These are phyloP conservation scores for Linaria vulgaris DNA, from an alignment of 257 asterid species.

Conservation along the genomic window DNA sequence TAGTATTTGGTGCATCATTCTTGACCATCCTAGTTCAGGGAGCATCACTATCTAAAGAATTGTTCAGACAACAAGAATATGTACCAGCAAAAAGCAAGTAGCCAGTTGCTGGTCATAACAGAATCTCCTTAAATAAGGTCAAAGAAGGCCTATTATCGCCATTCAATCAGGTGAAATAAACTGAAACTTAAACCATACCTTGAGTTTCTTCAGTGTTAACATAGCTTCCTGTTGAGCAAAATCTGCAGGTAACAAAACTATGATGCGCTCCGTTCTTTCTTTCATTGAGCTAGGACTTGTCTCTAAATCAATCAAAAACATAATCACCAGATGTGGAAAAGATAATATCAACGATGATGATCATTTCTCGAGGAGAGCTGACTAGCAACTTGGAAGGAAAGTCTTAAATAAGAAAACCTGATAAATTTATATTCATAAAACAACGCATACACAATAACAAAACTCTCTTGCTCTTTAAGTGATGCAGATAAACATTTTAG, in stretches of 20 bases:
- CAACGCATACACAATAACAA: background rate
- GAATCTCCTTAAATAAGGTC: background rate
- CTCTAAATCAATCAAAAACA: conserved; percentile 31
- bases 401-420: background rate
- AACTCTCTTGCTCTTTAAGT: background rate
- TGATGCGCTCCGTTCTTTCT: conserved; percentile 47
- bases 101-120: background rate
- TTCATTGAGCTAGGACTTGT: conserved; percentile 17
- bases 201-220: conserved; percentile 61
- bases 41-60: background rate
- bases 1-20: background rate
- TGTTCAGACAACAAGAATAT: background rate
- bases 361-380: conserved; percentile 1
- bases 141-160: background rate
- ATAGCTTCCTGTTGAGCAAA: conserved; percentile 83
- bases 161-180: conserved; percentile 17
- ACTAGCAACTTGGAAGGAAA: background rate
- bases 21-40: background rate
- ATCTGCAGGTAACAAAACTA: conserved; percentile 68
- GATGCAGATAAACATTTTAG: background rate
- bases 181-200: conserved; percentile 51
- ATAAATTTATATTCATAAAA: background rate
- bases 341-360: background rate
- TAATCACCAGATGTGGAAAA: conserved; percentile 6
- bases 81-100: background rate